A percentile compares a stretch with the other conserved stretches of the same genome.
phyloP scores from a whole-genome alignment of 2,329 filamentous ascomycete genomes.

The Phialemoniopsis sp. region DNA sequence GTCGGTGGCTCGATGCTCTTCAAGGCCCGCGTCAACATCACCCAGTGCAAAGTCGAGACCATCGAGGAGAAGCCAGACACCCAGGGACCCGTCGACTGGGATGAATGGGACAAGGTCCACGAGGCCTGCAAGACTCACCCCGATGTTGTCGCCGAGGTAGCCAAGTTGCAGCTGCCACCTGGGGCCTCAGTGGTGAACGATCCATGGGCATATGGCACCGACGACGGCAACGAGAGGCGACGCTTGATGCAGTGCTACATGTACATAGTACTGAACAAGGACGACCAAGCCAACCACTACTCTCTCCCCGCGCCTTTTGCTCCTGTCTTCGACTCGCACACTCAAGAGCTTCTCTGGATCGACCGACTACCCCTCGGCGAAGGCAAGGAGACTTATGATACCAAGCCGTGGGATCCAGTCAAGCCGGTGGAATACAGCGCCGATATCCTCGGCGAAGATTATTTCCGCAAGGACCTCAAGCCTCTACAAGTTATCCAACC shows the following conservation, averaged over 20 bases:
- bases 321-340: slow-evolving; percentile 3
- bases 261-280: slow-evolving; percentile 1
- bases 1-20: too few species aligned
- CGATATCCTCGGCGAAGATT: too few species aligned
- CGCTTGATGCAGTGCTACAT: slow-evolving; percentile 5
- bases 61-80: too few species aligned
- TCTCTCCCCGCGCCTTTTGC: slow-evolving; percentile 1
- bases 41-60: too few species aligned
- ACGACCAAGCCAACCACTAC: slow-evolving; percentile 4
- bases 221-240: slow-evolving; percentile 21
- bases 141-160: not conserved
- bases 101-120: too few species aligned
- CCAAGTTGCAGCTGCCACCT: not conserved
- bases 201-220: slow-evolving; percentile 3
- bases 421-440: too few species aligned
- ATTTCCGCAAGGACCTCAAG: too few species aligned
- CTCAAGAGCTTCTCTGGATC: slow-evolving; percentile 1
- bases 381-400: too few species aligned
- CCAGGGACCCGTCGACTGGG: too few species aligned
- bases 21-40: too few species aligned
- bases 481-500: too few species aligned
- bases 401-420: not conserved
- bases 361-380: too few species aligned
- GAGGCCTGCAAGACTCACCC: not conserved
- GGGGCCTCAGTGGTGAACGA: not conserved